Evolutionary conservation across 805 yeast genomes (phyloP).

Genomic region (Candida xiaguanensis): DNA sequence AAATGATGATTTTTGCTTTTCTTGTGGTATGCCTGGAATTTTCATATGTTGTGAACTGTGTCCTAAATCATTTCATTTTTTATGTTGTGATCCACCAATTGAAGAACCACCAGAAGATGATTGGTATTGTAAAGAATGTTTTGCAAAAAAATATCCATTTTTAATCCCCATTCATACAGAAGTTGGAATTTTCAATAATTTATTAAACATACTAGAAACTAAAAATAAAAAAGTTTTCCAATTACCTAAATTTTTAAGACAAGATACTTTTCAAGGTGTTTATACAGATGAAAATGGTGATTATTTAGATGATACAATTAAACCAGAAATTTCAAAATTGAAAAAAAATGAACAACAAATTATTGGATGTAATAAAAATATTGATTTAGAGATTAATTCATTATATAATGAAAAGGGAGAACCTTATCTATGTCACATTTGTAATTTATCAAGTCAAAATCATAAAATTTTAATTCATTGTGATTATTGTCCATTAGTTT

Average conservation of each 20-base stretch:
- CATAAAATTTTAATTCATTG: conserved; percentile 63
- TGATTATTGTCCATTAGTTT: conserved; percentile 75
- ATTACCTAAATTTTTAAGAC: conserved; percentile 67
- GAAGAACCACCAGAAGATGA: conserved; percentile 83
- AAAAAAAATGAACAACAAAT: conserved; percentile 32
- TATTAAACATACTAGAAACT: conserved; percentile 66
- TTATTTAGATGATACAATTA: conserved; percentile 50
- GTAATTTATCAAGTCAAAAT: conserved; percentile 66
- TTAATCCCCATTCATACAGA: conserved; percentile 21
- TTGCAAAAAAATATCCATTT: conserved; percentile 35
- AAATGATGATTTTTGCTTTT: conserved; percentile 88
- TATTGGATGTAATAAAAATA: conserved; percentile 38
- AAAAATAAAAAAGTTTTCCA: conserved; percentile 38
- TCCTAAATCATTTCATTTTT: conserved; percentile 87
- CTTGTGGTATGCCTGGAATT: conserved; percentile 86
- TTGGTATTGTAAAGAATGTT: conserved; percentile 86
- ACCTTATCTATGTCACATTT: conserved; percentile 69
- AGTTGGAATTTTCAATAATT: conserved; percentile 50
- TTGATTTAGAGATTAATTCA: conserved; percentile 56
- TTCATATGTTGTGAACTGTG: conserved; percentile 93
- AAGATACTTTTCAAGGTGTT: conserved; percentile 66
- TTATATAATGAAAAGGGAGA: conserved; percentile 67
- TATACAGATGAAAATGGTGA: conserved; percentile 65
- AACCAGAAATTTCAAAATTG: conserved; percentile 46
- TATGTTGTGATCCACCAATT: conserved; percentile 87